Base-by-base conservation (phyloP, 768 basidiomycete species). In the Tubosaeta sp. region DNA sequence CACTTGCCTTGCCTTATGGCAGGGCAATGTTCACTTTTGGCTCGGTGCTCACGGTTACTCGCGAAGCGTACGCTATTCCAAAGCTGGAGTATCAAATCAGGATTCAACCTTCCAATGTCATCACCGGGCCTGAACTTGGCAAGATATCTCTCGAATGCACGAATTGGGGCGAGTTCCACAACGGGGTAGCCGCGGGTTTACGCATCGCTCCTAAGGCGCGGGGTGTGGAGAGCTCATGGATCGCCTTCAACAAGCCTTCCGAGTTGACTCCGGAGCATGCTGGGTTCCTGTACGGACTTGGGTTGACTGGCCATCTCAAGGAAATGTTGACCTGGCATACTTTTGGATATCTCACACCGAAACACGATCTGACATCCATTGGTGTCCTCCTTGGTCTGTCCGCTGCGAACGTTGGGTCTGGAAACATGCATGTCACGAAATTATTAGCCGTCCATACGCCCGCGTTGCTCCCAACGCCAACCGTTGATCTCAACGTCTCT, bases 161-260 rank as follows among this genome's bases (percentile, higher is more conserved):
- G 6, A 80, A 76, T 46, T 99, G 95, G 96, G 93, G 90, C n/a
- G 90, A 94, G 53, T 99, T 99, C 69, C 94, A 98, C 69, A 94
- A 95, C 56, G 96, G 96, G 10, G 95, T 96, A 0, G 92, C 93
- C 8, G 90, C 92, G 4, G 96, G 87, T 3, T 69, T 99, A 39
- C 84, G 90, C 7, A 83, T 97, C 44, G 83, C 87, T 0, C 83
- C 89, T 0, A 77, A 80, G n/a, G 80, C 86, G 9, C 69, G 73
- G 43, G 83, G 82, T 10, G 80, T 98, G 38, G 92, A 96, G 64
- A 90, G 89, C 60, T 92, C 93, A 0, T 97, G 94, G 91, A 93
- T 96, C 47, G 85, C 87, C 13, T 97, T 94, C 76, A 95, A 98
- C 69, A 90, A 89, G 59, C 95, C 96, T 0, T 78, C 83, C 0